Evolutionary conservation across 2,329 filamentous ascomycete species (phyloP), one percentile per base, ranked within the genome.

Genomic region (Scorias spongiosa): DNA sequence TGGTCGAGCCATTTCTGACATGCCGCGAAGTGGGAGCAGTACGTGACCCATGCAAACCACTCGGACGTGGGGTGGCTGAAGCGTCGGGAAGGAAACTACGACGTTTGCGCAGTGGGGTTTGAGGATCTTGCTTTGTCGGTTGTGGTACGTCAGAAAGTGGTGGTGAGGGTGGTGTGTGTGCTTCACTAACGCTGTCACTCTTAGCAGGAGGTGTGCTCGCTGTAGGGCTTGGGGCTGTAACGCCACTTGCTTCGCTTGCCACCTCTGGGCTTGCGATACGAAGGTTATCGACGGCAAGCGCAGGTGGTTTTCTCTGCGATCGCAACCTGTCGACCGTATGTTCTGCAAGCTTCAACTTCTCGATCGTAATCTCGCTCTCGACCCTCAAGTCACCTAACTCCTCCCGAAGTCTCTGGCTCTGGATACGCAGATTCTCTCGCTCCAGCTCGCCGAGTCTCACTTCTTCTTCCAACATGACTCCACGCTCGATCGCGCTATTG

Each of bases 391-490:
- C 91, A 5, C 84, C 83, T 10, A 96, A 71, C 62, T 98, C 91
- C 57, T 95, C 88, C 34, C 86, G 80, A 48, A 96, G 68, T 41
- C 89, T 76, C 64, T 98, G 91, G 9, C 82, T 78, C 56, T 96
- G 88, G 54, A 98, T 95, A 42, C 91, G 79, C 48, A 98, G 69
- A 7, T 70, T 66, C 63, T 98, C 91, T 57, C 91, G 78, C 63
- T 98, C 91, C 64, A 93, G 84, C 59, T 98, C 91, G 40, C 86
- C 85, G 39, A 78, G 75, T 65, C 82, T 89, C 57, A 96, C 83
- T 63, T 96, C 91, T 62, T 95, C 88, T 60, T 98, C 91, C 66
- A 95, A 76, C 74, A 98, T 78, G 20, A 98, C 91, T 9, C 75
- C 80, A 43, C 89, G 75, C 66, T 98, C 91, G 54, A 98, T 93